Conservation (phyloP, 2,329 filamentous ascomycete genomes). For the Thielaviopsis cerberus region DNA sequence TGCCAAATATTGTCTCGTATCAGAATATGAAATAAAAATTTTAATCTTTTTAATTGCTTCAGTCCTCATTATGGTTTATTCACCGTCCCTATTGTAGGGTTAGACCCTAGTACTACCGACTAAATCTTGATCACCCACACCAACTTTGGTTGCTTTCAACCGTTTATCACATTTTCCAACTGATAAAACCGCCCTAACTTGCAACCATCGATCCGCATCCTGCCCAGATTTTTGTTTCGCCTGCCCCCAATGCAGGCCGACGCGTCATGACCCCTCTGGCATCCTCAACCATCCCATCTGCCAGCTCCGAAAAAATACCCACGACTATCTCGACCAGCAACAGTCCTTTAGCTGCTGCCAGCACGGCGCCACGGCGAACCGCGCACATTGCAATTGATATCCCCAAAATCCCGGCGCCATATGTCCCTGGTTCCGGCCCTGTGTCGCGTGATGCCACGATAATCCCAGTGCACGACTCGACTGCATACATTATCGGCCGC, state of each 20-base stretch:
- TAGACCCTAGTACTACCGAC: too few species aligned
- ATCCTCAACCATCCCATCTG: too few species aligned
- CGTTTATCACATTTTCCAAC: neutral
- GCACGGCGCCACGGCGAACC: neutral
- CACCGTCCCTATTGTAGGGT: too few species aligned
- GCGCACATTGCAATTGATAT: conserved; percentile 15
- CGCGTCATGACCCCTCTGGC: neutral
- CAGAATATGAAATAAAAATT: too few species aligned
- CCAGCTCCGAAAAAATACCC: too few species aligned
- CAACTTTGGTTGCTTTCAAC: too few species aligned
- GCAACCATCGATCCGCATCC: neutral
- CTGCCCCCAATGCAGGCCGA: neutral
- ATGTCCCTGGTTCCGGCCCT: conserved; percentile 30
- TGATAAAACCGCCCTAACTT: neutral
- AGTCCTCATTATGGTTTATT: too few species aligned
- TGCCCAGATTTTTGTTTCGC: neutral
- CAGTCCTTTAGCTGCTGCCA: too few species aligned
- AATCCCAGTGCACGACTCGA: conserved; percentile 29
- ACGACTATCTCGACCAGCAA: neutral
- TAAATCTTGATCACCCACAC: too few species aligned
- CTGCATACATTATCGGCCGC: conserved; percentile 38
- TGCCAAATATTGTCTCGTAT: too few species aligned
- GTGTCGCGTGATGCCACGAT: conserved; percentile 29
- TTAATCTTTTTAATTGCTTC: too few species aligned
- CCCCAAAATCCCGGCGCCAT: conserved; percentile 16